These are phyloP conservation scores for Aspergillus quadrilineatus DNA, from an alignment of 2,329 filamentous ascomycete species.

Conservation along the genomic window DNA sequence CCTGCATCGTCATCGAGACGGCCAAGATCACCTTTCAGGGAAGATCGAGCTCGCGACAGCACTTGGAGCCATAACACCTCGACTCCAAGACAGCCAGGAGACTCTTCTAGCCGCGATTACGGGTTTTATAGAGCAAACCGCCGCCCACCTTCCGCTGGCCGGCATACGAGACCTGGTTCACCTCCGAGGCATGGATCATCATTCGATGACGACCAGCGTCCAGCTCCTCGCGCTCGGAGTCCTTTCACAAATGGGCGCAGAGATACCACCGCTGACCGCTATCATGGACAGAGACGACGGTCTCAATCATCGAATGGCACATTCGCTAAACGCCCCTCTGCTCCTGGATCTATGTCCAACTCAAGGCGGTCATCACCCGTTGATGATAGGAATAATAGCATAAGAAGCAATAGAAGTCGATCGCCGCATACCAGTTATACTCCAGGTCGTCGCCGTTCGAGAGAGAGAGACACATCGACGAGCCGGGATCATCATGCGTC, in stretches of 20 bases:
- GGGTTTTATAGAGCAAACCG: constrained; percentile 37
- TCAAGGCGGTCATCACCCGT: constrained; percentile 64
- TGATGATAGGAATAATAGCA: constrained; percentile 50
- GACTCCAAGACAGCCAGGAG: constrained; percentile 37
- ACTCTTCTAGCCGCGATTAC: constrained; percentile 36
- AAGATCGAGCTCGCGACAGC: constrained; percentile 31
- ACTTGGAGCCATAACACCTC: constrained; percentile 34
- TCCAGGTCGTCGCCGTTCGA: constrained; percentile 25
- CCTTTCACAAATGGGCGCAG: constrained; percentile 52
- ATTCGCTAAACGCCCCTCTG: constrained; percentile 52
- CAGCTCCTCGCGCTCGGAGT: constrained; percentile 52
- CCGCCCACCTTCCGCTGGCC: constrained; percentile 27
- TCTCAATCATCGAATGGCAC: constrained; percentile 51
- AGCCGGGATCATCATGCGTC: constrained; percentile 14
- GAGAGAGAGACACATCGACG: constrained; percentile 14
- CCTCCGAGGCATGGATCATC: constrained; percentile 41
- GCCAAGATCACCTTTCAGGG: constrained; percentile 40
- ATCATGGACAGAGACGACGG: constrained; percentile 49
- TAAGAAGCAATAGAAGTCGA: constrained; percentile 31
- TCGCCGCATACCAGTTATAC: constrained; percentile 26
- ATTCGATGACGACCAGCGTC: constrained; percentile 36
- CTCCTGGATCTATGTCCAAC: constrained; percentile 55
- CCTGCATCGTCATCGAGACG: constrained; percentile 38
- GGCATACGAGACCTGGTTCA: constrained; percentile 41
- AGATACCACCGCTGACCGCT: constrained; percentile 50